Conservation (phyloP, 345 rosid genomes). For the Draba incana region DNA sequence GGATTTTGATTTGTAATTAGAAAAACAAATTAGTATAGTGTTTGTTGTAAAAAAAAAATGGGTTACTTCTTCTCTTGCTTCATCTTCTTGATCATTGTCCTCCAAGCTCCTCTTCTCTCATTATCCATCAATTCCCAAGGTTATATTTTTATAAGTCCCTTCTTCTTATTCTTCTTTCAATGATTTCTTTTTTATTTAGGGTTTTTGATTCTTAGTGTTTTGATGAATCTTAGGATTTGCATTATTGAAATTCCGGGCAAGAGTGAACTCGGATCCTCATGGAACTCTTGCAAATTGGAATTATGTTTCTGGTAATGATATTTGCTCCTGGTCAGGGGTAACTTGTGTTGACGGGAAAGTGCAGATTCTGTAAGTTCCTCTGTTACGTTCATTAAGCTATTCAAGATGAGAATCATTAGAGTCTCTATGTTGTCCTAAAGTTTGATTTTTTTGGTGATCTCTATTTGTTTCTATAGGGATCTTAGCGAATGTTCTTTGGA, state of each 20-base stretch:
- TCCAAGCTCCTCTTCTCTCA: constrained; percentile 52
- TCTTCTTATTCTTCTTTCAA: constrained; percentile 17
- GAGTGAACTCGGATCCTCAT: constrained; percentile 64
- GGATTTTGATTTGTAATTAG: constrained; percentile 42
- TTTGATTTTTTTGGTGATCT: constrained; percentile 41
- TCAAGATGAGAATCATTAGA: constrained; percentile 47
- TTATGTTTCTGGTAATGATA: constrained; percentile 41
- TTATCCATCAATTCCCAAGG: constrained; percentile 66
- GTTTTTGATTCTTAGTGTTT: constrained; percentile 29
- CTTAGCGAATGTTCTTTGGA: constrained; percentile 59
- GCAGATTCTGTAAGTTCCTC: constrained; percentile 71
- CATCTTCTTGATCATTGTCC: constrained; percentile 51
- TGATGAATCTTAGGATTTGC: constrained; percentile 56
- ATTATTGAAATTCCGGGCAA: constrained; percentile 66
- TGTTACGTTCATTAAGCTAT: constrained; percentile 54
- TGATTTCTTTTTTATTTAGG: constrained; percentile 6
- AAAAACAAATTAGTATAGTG: constrained; percentile 44
- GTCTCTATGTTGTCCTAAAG: constrained; percentile 4
- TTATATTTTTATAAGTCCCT: constrained; percentile 22
- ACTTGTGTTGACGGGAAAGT: constrained; percentile 71
- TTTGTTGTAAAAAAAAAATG: constrained; percentile 49
- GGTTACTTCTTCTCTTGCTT: constrained; percentile 56
- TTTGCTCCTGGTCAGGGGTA: constrained; percentile 82
- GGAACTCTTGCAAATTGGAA: constrained; percentile 72
- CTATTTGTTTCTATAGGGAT: constrained; percentile 58